Base-by-base conservation (phyloP, 306 rosid species). In the Prinsepia uniflora region DNA sequence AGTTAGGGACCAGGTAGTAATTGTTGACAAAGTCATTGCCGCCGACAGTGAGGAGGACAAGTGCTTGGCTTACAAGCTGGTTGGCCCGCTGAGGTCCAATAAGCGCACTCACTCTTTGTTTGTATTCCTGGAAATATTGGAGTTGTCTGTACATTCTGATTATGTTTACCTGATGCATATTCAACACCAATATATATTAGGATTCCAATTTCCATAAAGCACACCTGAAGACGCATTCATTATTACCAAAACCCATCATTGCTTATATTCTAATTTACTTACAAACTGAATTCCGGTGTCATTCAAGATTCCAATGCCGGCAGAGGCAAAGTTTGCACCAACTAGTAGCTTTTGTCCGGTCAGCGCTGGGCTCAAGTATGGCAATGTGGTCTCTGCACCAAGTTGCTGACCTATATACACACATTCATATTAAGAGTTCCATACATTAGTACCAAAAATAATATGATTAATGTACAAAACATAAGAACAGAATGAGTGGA, bases 281-380 rank as follows among this genome's bases (percentile, higher is more conserved):
- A 92, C 97, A 56, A 92, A 92, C 46, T 92, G 98, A 47, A 89
- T 10, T 79, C 98, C 98, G 0, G 98, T 92, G 84, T 92, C 98
- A 63, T 92, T 92, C 17, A 92, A 90, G 70, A 92, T 87, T 70
- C 98, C 98, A 58, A 92, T 87, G 55, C 98, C 98, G 5, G 98
- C 98, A 17, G 97, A 92, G 53, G 97, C 97, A 67, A 92, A 92
- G 81, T 92, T 92, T 40, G 97, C 97, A 19, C 97, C 97, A 18
- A 89, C 89, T 1, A 92, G 89, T 76, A 92, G 74, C 42, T 8
- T 81, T 55, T 78, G 34, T 5, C 98, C 94, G 0, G 7, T 78
- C 57, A 92, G 89, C 69, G 87, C 70, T 0, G 96, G 96, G 61
- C 78, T 80, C 73, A 92, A 72, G 70, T 92, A 89, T 39, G 98